These are phyloP conservation scores for Pascua guehoae DNA, from an alignment of 1,284 basidiomycete genomes.

Conservation along the genomic window DNA sequence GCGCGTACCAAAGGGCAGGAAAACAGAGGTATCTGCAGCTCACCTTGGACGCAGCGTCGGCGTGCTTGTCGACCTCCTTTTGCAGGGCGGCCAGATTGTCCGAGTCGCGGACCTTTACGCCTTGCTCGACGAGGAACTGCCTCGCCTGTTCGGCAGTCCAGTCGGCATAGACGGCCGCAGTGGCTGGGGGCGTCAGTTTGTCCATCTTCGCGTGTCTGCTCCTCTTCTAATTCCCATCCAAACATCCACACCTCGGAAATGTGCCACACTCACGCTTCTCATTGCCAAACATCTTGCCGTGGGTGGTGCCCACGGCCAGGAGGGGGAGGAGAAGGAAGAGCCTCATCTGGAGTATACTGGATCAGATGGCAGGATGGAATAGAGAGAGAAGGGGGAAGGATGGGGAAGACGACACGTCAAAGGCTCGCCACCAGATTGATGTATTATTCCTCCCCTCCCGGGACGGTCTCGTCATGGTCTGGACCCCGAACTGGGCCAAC, in stretches of 20 bases:
- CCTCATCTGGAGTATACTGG: too few species aligned
- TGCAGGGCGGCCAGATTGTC: slow-evolving; percentile 48
- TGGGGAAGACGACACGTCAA: not conserved
- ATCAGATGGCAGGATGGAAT: not conserved
- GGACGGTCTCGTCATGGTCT: too few species aligned
- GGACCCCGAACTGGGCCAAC: too few species aligned
- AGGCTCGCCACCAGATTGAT: not conserved
- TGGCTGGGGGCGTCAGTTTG: not conserved
- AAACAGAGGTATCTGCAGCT: slow-evolving; percentile 13
- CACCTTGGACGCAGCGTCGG: slow-evolving; percentile 54
- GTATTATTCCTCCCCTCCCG: not conserved
- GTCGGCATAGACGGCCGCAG: slow-evolving; percentile 55
- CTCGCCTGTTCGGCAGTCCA: slow-evolving; percentile 65
- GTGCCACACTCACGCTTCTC: slow-evolving; percentile 37
- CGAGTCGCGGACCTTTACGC: slow-evolving; percentile 58
- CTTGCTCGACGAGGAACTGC: slow-evolving; percentile 68
- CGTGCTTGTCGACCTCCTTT: slow-evolving; percentile 53
- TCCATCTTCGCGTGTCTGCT: not conserved
- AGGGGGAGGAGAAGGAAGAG: slow-evolving; percentile 21
- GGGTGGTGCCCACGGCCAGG: slow-evolving; percentile 28
- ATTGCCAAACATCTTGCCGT: slow-evolving; percentile 44
- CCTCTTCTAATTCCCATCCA: too few species aligned
- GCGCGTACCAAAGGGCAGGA: slow-evolving; percentile 45
- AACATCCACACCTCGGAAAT: not conserved
- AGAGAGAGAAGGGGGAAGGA: not conserved